A percentile compares a stretch with the other conserved stretches of the same genome.
These are phyloP conservation scores for Rhodomyrtus psidioides DNA, from an alignment of 441 rosid genomes.

Conservation along the genomic window DNA sequence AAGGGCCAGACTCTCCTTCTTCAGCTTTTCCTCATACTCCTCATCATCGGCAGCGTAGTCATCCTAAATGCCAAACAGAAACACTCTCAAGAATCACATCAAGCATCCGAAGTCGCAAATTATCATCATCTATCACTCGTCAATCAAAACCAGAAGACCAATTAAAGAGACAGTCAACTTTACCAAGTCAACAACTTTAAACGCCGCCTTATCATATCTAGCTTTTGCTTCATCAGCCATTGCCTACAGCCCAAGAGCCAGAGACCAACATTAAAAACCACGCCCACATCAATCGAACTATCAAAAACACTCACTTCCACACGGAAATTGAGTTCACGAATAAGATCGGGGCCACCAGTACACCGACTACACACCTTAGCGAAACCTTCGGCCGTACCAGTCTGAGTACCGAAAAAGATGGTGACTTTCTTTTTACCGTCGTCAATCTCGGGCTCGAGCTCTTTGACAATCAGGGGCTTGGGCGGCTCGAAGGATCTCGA, in stretches of 20 bases:
- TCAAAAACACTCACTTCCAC: not conserved
- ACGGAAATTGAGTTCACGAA: not conserved
- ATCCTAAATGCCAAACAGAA: slow-evolving; percentile 35
- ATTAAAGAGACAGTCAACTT: not conserved
- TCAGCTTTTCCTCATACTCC: slow-evolving; percentile 81
- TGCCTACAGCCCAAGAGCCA: slow-evolving; percentile 34
- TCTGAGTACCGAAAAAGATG: slow-evolving; percentile 87
- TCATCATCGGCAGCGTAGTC: slow-evolving; percentile 94
- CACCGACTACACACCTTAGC: slow-evolving; percentile 53
- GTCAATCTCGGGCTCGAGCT: slow-evolving; percentile 47
- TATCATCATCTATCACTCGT: not conserved
- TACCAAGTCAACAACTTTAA: slow-evolving; percentile 86
- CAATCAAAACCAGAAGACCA: not conserved
- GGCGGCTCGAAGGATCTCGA: slow-evolving; percentile 35
- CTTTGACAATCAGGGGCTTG: slow-evolving; percentile 49
- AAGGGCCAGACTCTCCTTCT: slow-evolving; percentile 68
- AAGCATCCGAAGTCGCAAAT: not conserved
- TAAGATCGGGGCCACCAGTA: not conserved
- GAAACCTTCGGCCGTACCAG: slow-evolving; percentile 99
- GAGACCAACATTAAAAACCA: not conserved
- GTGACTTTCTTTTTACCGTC: slow-evolving; percentile 75
- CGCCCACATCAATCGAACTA: not conserved
- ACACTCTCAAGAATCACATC: not conserved
- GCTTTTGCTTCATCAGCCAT: slow-evolving; percentile 84
- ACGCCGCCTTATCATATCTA: slow-evolving; percentile 74